Evolutionary conservation across 768 basidiomycete genomes (phyloP).

Genomic region (Rossbeevera mucosa): DNA sequence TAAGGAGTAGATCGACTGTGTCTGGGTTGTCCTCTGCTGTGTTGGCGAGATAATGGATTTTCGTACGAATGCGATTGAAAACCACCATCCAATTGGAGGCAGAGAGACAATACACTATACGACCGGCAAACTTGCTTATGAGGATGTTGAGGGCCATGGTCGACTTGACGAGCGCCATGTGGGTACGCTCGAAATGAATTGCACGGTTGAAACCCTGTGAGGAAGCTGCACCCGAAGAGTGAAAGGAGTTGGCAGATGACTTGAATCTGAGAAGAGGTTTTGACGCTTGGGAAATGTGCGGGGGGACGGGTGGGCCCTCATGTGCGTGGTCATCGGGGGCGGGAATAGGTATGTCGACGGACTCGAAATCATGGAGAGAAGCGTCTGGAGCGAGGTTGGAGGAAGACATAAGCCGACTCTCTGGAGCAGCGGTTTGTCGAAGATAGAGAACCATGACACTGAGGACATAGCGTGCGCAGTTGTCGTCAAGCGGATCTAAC

Average conservation of each 20-base stretch:
- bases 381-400: constrained; percentile 59
- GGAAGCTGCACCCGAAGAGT: constrained; percentile 35
- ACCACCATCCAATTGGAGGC: constrained; percentile 85
- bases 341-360: constrained; percentile 39
- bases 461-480: constrained; percentile 74
- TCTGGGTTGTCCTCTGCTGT: constrained; percentile 55
- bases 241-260: constrained; percentile 39
- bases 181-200: constrained; percentile 55
- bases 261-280: constrained; percentile 29
- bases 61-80: constrained; percentile 60
- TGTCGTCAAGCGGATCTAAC: constrained; percentile 72
- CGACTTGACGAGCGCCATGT: constrained; percentile 55
- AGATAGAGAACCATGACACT: constrained; percentile 82
- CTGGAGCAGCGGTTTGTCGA: constrained; percentile 59
- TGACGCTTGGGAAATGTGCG: constrained; percentile 38
- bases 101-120: constrained; percentile 81
- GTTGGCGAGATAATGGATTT: constrained; percentile 62
- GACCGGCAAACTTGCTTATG: constrained; percentile 68
- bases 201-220: constrained; percentile 22
- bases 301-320: constrained; percentile 30
- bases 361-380: constrained; percentile 68
- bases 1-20: constrained; percentile 67
- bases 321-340: constrained; percentile 18
- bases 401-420: constrained; percentile 53
- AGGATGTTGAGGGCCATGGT: constrained; percentile 52